Evolutionary conservation across 169 alveolate genomes (phyloP).

Genomic region (Plasmodium knowlesi): DNA sequence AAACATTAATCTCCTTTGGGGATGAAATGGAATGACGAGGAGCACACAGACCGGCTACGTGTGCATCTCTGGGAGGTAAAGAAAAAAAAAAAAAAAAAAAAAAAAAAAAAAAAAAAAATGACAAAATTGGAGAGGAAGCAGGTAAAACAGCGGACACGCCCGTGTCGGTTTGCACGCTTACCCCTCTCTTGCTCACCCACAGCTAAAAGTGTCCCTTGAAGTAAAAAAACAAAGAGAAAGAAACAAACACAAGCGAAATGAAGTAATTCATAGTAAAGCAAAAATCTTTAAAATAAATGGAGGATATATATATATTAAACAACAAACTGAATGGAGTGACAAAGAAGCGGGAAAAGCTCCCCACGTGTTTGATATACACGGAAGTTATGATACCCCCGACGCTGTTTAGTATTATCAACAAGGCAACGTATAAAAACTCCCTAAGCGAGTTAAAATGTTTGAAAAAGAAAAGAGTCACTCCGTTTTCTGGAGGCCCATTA

Average conservation of each 20-base stretch:
- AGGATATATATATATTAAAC: slow-evolving; percentile 46
- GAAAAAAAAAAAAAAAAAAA: neutral
- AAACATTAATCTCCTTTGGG: neutral
- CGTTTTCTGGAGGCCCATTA: neutral
- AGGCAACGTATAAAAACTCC: slow-evolving; percentile 24
- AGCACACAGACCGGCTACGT: neutral
- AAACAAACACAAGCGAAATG: slow-evolving; percentile 54
- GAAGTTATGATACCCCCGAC: slow-evolving; percentile 50
- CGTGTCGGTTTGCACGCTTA: neutral
- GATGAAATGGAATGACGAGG: neutral
- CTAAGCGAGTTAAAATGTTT: slow-evolving; percentile 30
- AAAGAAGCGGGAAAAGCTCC: slow-evolving; percentile 39
- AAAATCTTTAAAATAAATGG: slow-evolving; percentile 65
- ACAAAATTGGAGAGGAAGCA: neutral
- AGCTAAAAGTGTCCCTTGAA: neutral
- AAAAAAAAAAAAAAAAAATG: neutral
- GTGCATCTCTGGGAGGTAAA: neutral
- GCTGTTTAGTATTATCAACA: slow-evolving; percentile 19
- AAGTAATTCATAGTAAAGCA: slow-evolving; percentile 31
- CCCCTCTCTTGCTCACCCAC: neutral
- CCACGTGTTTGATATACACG: slow-evolving; percentile 26
- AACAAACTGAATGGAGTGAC: slow-evolving; percentile 58
- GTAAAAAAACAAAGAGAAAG: slow-evolving; percentile 32
- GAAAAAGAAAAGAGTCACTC: neutral
- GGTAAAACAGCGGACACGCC: neutral